These are phyloP conservation scores for Asclepias syriaca DNA, from an alignment of 257 asterid species.

Conservation along the genomic window DNA sequence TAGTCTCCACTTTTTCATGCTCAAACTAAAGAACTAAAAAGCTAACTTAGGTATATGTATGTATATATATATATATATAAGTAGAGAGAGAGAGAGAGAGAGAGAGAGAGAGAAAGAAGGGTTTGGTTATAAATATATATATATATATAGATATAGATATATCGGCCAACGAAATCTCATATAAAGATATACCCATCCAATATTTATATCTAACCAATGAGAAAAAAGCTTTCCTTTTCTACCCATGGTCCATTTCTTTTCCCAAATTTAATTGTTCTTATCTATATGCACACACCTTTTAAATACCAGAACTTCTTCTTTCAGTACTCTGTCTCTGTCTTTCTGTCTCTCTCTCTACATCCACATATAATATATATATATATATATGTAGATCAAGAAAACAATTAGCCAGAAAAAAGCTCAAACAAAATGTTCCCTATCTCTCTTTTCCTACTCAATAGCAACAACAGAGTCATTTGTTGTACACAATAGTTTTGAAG, in stretches of 20 bases:
- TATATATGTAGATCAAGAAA: conserved; percentile 5
- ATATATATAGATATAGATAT: not conserved
- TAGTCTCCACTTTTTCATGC: not conserved
- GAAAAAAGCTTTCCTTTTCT: conserved; percentile 11
- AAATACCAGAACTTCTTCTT: conserved; percentile 13
- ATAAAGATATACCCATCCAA: conserved; percentile 8
- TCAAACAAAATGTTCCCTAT: not conserved
- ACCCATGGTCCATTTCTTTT: conserved; percentile 22
- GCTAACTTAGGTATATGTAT: not conserved
- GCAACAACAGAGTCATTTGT: no score
- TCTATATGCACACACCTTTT: conserved; percentile 13
- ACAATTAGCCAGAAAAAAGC: not conserved
- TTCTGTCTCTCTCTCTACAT: conserved; percentile 9
- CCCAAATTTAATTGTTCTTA: conserved; percentile 20
- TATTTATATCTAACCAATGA: conserved; percentile 12
- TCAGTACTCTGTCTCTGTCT: not conserved
- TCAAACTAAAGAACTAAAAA: not conserved
- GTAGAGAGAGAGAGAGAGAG: not conserved
- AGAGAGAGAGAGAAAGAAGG: not conserved
- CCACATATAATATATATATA: conserved; percentile 31
- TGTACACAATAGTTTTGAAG: not conserved
- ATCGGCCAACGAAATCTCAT: conserved; percentile 16
- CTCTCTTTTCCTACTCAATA: not conserved
- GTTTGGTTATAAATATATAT: not conserved
- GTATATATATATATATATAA: no score